Percentiles rank a stretch among this genome's conserved stretches.
Conservation (phyloP, 495 filamentous ascomycete species). For the Penicillium simplicissimum region DNA sequence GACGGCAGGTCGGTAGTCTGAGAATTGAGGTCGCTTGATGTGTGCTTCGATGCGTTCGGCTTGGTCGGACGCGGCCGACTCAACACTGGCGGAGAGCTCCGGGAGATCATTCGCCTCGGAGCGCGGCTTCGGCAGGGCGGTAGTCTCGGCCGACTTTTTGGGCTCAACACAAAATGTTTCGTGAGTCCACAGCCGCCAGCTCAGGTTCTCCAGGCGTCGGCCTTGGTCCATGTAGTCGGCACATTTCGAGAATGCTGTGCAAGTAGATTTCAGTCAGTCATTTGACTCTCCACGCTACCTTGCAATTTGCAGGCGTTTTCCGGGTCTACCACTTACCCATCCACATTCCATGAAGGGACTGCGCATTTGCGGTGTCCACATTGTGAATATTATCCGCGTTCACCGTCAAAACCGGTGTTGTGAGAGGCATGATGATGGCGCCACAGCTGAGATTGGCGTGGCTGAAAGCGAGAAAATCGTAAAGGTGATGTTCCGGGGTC, state of each 20-base stretch:
- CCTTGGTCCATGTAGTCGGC: conserved; percentile 93
- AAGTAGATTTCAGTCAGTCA: conserved; percentile 1
- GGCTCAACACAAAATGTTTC: conserved; percentile 94
- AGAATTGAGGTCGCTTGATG: conserved; percentile 53
- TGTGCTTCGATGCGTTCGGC: conserved; percentile 68
- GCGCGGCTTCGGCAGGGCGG: conserved; percentile 45
- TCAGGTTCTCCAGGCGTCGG: conserved; percentile 88
- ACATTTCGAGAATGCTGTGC: conserved; percentile 88
- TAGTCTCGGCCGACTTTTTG: conserved; percentile 49
- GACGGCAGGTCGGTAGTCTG: conserved; percentile 43
- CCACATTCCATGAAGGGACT: conserved; percentile 97
- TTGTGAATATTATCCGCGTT: conserved; percentile 87
- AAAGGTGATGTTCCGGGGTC: conserved; percentile 46
- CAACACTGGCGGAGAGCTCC: conserved; percentile 87
- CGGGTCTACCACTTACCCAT: conserved; percentile 66
- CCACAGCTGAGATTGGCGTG: conserved; percentile 21
- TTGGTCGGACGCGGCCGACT: conserved; percentile 75
- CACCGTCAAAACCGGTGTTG: conserved; percentile 75
- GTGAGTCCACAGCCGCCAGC: conserved; percentile 93
- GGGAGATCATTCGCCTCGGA: conserved; percentile 64
- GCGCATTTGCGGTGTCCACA: conserved; percentile 87
- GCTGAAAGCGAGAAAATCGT: background rate
- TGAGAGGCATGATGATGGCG: conserved; percentile 59
- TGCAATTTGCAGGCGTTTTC: background rate
- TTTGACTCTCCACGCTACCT: background rate